Conservation (phyloP, 176 grass and related monocot species). For the Bolboschoenus planiculmis region DNA sequence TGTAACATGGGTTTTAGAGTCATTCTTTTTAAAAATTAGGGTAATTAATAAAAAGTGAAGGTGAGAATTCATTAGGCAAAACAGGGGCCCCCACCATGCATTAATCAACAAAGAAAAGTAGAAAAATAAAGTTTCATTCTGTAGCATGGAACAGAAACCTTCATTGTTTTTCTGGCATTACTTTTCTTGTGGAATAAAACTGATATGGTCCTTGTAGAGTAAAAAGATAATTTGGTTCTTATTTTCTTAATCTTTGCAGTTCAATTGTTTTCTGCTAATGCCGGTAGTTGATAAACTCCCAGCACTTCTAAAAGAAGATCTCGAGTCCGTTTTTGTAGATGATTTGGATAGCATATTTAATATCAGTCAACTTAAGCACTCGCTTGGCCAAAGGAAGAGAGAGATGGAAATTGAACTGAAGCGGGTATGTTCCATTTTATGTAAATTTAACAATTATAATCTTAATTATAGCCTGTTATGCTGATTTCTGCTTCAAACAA, state of each 20-base stretch:
- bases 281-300: conserved; percentile 88
- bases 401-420: conserved; percentile 73
- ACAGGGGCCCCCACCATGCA: not conserved
- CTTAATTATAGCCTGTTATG: not conserved
- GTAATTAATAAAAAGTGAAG: not conserved
- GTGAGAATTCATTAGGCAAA: not conserved
- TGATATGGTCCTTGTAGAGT: not conserved
- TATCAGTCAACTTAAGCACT: conserved; percentile 51
- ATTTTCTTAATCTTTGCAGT: conserved; percentile 40
- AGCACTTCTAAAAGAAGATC: conserved; percentile 72
- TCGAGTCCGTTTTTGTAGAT: conserved; percentile 65
- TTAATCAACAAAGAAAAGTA: not conserved
- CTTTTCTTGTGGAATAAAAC: not conserved
- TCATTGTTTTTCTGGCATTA: not conserved
- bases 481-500: conserved; percentile 11
- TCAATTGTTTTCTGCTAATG: conserved; percentile 98
- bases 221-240: not conserved
- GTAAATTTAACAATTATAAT: not conserved
- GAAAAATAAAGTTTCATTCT: not conserved
- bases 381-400: conserved; percentile 51
- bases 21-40: not conserved
- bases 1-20: not conserved
- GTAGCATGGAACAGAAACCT: not conserved
- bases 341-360: conserved; percentile 70
- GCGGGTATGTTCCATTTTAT: conserved; percentile 30